Evolutionary conservation across 2,329 filamentous ascomycete genomes (phyloP).

Genomic region (Diaporthe vexans): DNA sequence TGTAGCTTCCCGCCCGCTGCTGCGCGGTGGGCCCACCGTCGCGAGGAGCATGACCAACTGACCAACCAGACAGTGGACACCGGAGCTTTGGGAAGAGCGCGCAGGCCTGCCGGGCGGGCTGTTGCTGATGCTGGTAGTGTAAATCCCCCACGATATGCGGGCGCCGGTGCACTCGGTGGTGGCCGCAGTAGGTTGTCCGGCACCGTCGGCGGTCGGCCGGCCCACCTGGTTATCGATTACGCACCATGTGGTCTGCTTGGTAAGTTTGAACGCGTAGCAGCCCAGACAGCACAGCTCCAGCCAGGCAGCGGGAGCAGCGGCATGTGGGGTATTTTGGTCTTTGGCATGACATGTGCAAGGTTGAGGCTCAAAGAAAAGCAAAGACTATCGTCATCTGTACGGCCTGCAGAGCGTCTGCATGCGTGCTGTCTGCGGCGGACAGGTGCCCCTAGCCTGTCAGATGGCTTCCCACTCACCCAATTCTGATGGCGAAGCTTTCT

Average conservation of each 20-base stretch:
- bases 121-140: background rate
- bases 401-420: background rate
- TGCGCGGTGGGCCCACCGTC: background rate
- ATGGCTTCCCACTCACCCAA: background rate
- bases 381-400: background rate
- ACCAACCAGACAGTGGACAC: background rate
- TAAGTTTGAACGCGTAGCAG: background rate
- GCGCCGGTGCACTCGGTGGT: background rate
- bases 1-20: background rate
- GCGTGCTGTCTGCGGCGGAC: background rate
- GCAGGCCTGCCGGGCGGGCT: background rate
- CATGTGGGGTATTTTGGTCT: slow-evolving; percentile 2
- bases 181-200: background rate
- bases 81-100: background rate
- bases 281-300: background rate
- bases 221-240: background rate
- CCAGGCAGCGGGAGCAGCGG: slow-evolving; percentile 7
- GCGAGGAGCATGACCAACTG: background rate
- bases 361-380: slow-evolving; percentile 24
- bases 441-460: background rate
- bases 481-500: slow-evolving; percentile 1
- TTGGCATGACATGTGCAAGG: slow-evolving; percentile 12
- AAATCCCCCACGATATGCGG: background rate
- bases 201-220: slow-evolving; percentile 12
- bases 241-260: background rate